Evolutionary conservation across 768 basidiomycete genomes (phyloP), one percentile per base, ranked within the genome.

Genomic region (Cyclocybe cylindracea): DNA sequence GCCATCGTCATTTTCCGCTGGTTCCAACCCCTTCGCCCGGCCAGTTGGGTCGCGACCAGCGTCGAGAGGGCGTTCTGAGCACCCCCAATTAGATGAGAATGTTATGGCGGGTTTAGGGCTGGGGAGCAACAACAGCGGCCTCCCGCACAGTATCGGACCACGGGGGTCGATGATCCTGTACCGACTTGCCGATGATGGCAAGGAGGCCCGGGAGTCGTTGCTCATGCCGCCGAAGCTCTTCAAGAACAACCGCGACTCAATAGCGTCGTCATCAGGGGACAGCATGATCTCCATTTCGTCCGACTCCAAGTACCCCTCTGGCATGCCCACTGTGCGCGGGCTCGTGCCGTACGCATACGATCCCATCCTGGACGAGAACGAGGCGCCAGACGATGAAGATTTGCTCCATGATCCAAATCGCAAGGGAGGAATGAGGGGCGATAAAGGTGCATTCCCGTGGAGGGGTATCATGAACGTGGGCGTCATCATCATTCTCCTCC

Each of bases 311-410:
- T 91, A 87, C 62, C 88, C 88, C 1, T 56, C 65, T 2, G 68
- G 68, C 13, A 50, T 66, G 38, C 46, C 57, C 10, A 51, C 58
- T 0, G 64, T 66, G 6, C 58, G 74, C 1, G 77, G 75, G 0
- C 70, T 90, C 31, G 70, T 89, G 0, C 79, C 89, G 1, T 91
- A 89, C 60, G 86, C 76, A 10, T 89, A 87, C 61, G 87, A 89
- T 60, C 89, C 88, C 0, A 72, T 70, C 3, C 35, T 71, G 13
- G 87, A 89, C 60, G 71, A 76, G 55, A 66, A 76, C 52, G 76
- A 77, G n/a, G 78, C 74, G 0, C 70, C 73, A 1, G 87, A 89
- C 63, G 86, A 86, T 11, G 92, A 94, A 60, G 93, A 94, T 61
- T 64, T 80, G 16, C 66, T 94, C 34, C 89, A 94, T 61, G 84